A percentile compares a stretch with the other conserved stretches of the same genome.
These are phyloP conservation scores for Oemleria cerasiformis DNA, from an alignment of 306 rosid genomes.

Conservation along the genomic window DNA sequence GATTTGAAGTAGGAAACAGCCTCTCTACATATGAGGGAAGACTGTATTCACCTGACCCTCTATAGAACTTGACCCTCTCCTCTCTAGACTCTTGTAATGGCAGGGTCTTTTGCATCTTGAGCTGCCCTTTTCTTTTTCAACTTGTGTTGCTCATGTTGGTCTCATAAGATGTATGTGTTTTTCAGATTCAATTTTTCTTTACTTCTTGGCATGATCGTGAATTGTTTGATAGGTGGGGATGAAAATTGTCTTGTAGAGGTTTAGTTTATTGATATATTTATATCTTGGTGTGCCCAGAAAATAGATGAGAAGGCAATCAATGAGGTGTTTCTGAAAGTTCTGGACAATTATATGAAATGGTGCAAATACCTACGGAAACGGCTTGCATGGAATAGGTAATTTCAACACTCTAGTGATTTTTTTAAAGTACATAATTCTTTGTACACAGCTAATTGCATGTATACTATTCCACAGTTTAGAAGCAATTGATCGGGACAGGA, in stretches of 20 bases:
- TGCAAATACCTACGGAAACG: slow-evolving; percentile 84
- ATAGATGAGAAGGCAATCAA: slow-evolving; percentile 82
- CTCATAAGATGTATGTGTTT: not conserved
- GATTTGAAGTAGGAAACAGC: slow-evolving; percentile 5
- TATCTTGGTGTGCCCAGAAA: slow-evolving; percentile 50
- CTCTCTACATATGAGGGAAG: not conserved
- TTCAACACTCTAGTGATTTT: slow-evolving; percentile 29
- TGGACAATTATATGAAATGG: slow-evolving; percentile 90
- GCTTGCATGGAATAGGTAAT: slow-evolving; percentile 85
- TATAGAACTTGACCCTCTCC: not conserved
- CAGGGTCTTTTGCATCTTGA: not conserved
- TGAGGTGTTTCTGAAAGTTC: slow-evolving; percentile 77
- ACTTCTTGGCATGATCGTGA: not conserved
- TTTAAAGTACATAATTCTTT: slow-evolving; percentile 22
- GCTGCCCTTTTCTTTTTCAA: slow-evolving; percentile 3
- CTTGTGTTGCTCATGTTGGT: not conserved
- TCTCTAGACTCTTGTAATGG: not conserved
- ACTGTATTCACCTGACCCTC: not conserved
- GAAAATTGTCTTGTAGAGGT: slow-evolving; percentile 10
- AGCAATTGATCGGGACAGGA: slow-evolving; percentile 87
- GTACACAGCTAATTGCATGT: slow-evolving; percentile 26
- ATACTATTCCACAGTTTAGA: slow-evolving; percentile 57
- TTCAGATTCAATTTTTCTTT: not conserved
- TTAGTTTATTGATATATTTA: not conserved
- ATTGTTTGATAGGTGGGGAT: not conserved